Evolutionary conservation across 306 rosid species (phyloP), one percentile per base, ranked within the genome.

Genomic region (Delonix regia): DNA sequence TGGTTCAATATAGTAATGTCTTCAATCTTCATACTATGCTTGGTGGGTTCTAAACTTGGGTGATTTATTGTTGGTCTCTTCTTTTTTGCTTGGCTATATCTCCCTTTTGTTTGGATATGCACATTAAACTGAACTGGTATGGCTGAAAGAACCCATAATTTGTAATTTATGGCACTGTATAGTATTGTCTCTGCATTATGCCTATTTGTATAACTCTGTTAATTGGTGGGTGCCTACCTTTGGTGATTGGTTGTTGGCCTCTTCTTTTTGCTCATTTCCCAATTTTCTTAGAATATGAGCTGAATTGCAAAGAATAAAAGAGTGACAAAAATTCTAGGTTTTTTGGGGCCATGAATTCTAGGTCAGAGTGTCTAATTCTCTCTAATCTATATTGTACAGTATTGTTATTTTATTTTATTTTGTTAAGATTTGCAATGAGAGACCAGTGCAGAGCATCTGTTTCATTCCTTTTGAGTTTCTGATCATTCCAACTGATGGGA

Each of bases 61-160:
- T 71, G 24, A 22, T 36, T 62, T 52, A 16, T 36, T 39, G 19
- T 48, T 70, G 57, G 49, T 38, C 45, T 77, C 61, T 64, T 69
- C 30, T 36, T 30, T n/a, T 45, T 74, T 42, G 11, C 56, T 28
- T 5, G 11, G 30, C 27, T 36, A 41, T n/a, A 78, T 74, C 13
- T 8, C 27, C n/a, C 19, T 22, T 71, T 25, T 59, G 34, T 51
- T 68, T 49, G 27, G 60, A 60, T 83, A 7, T 56, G 39, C 49
- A 59, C 60, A 62, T 71, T 25, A 28, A 18, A 45, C 41, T 78
- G 63, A 73, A 72, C 49, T 30, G 66, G 39, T 73, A 49, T 66
- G 51, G 18, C 51, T 45, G 51, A 45, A 45, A 45, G 51, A 12
- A 45, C 16, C 51, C 13, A 14, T 14, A 18, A 14, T 45, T 42